Evolutionary conservation across 1,284 basidiomycete genomes (phyloP).

Genomic region (Pseudozyma sp.): DNA sequence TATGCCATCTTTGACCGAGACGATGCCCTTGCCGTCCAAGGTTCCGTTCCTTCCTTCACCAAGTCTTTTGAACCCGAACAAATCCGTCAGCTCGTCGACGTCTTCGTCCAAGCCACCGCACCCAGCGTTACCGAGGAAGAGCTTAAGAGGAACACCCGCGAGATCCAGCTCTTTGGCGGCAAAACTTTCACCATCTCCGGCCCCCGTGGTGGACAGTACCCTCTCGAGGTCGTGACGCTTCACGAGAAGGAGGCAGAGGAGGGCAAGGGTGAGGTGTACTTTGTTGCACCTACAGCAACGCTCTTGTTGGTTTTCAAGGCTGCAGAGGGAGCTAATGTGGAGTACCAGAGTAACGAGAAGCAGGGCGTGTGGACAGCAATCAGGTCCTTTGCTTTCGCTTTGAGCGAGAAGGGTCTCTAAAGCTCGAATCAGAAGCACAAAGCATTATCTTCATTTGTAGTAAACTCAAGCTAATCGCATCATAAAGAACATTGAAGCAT

Average conservation of each 20-base stretch:
- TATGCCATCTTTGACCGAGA: slow-evolving; percentile 45
- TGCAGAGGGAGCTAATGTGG: slow-evolving; percentile 20
- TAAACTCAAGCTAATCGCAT: no score
- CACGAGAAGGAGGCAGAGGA: slow-evolving; percentile 18
- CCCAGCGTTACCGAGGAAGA: slow-evolving; percentile 25
- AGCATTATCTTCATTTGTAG: not conserved
- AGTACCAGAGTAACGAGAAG: slow-evolving; percentile 34
- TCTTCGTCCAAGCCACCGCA: slow-evolving; percentile 33
- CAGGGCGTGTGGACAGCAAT: slow-evolving; percentile 42
- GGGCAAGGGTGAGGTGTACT: slow-evolving; percentile 23
- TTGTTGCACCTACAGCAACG: slow-evolving; percentile 36
- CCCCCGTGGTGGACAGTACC: slow-evolving; percentile 38
- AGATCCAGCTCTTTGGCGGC: slow-evolving; percentile 18
- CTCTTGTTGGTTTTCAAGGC: slow-evolving; percentile 45
- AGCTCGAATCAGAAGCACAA: not conserved
- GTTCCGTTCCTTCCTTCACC: slow-evolving; percentile 29
- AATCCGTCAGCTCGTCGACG: slow-evolving; percentile 32
- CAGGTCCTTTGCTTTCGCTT: slow-evolving; percentile 31
- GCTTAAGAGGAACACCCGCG: slow-evolving; percentile 7
- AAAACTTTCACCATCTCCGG: slow-evolving; percentile 34
- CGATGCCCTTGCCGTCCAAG: slow-evolving; percentile 30
- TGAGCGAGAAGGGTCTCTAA: slow-evolving; percentile 45
- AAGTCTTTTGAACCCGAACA: slow-evolving; percentile 19
- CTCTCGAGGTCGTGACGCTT: slow-evolving; percentile 31
- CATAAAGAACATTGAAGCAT: no score